Conservation (phyloP, 106 monocot genomes). For the Posidonia australis region DNA sequence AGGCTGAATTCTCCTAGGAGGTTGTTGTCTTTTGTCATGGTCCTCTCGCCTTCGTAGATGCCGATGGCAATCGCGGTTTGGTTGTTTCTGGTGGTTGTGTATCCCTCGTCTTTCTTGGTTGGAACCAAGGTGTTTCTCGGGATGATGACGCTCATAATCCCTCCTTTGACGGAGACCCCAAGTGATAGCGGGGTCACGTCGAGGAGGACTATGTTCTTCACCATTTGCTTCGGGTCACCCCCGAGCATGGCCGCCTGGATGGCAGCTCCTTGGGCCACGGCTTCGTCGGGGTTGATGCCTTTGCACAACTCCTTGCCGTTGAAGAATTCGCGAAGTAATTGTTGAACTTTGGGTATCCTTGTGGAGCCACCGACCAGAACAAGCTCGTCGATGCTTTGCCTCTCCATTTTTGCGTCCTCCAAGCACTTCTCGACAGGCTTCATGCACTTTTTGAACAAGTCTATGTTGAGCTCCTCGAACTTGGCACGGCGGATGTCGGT, state of each 20-base stretch:
- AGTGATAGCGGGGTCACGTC: conserved; percentile 34
- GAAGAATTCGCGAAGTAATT: conserved; percentile 34
- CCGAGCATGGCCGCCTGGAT: conserved; percentile 19
- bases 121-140: conserved; percentile 57
- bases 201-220: conserved; percentile 29
- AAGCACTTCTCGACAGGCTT: conserved; percentile 51
- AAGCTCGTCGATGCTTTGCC: conserved; percentile 10
- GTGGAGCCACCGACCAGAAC: conserved; percentile 23
- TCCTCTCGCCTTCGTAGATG: conserved; percentile 38
- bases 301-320: conserved; percentile 37
- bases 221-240: conserved; percentile 22
- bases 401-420: conserved; percentile 26
- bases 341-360: conserved; percentile 36
- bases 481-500: conserved; percentile 6
- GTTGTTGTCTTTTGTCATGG: conserved; percentile 11
- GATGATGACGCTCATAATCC: conserved; percentile 1
- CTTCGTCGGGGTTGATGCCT: conserved; percentile 22
- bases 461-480: conserved; percentile 30
- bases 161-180: not conserved
- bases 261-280: conserved; percentile 22
- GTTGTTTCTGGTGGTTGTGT: conserved; percentile 44
- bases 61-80: conserved; percentile 39
- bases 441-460: conserved; percentile 58
- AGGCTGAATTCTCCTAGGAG: conserved; percentile 58
- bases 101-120: conserved; percentile 42